phyloP scores from a whole-genome alignment of 257 asterid species.

The Solanum okadae region DNA sequence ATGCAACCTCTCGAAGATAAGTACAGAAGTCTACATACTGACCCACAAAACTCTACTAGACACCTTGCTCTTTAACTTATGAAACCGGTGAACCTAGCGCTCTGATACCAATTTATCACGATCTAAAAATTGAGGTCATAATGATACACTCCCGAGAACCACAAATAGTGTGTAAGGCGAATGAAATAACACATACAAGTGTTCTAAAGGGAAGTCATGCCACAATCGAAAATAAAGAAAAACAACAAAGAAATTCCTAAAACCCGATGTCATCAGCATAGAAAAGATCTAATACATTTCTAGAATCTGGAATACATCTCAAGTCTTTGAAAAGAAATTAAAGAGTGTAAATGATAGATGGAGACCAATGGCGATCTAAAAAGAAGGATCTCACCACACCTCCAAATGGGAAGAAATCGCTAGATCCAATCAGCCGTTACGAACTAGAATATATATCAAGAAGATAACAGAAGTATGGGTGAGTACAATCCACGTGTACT shows the following conservation, averaged over 20 bases:
- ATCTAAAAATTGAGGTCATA: background rate
- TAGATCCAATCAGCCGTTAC: background rate
- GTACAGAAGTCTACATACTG: background rate
- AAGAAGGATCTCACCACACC: background rate
- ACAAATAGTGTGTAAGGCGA: no score
- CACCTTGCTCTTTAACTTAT: background rate
- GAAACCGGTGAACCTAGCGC: background rate
- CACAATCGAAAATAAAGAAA: background rate
- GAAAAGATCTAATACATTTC: no score
- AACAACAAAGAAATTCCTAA: background rate
- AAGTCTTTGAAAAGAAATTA: background rate
- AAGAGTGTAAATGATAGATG: no score
- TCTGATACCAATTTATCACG: background rate
- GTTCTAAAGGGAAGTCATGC: background rate
- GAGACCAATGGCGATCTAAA: background rate
- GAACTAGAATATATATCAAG: background rate
- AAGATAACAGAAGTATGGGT: background rate
- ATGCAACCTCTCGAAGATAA: background rate
- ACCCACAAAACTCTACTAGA: background rate
- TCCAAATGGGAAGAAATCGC: background rate
- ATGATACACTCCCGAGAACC: background rate
- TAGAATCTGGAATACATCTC: background rate
- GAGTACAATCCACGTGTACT: background rate
- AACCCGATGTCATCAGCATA: background rate
- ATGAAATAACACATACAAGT: background rate